Conservation (phyloP, 305 asterid genomes). For the Euphrasia arctica region DNA sequence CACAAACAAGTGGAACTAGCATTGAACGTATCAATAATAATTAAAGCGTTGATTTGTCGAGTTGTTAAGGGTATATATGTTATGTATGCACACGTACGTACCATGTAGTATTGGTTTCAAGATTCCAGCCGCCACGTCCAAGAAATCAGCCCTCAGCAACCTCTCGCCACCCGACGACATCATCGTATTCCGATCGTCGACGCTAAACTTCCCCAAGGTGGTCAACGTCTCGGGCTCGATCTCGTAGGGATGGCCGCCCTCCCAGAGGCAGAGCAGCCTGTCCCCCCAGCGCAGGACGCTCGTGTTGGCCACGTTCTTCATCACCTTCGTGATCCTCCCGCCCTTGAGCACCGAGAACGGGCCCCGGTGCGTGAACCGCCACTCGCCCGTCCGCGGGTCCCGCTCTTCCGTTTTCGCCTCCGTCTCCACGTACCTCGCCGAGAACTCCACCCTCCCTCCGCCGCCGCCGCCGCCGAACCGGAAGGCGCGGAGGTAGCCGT, state of each 20-base stretch:
- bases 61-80: too few relatives aligned
- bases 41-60: too few relatives aligned
- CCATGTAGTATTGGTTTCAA: conserved; percentile 81
- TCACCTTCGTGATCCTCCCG: conserved; percentile 79
- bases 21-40: too few relatives aligned
- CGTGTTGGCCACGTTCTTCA: conserved; percentile 97
- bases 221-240: conserved; percentile 47
- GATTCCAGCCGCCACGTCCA: conserved; percentile 66
- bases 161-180: background rate
- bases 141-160: conserved; percentile 27
- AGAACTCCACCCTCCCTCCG: conserved; percentile 54
- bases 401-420: conserved; percentile 94
- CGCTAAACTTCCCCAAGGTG: conserved; percentile 57
- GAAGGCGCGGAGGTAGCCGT: conserved; percentile 78
- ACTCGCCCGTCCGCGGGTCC: conserved; percentile 68
- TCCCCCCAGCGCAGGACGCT: conserved; percentile 88
- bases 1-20: too few relatives aligned
- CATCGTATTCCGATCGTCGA: conserved; percentile 26
- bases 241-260: conserved; percentile 96
- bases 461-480: conserved; percentile 38
- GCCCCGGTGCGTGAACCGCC: conserved; percentile 96
- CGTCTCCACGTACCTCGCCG: conserved; percentile 82
- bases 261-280: conserved; percentile 84
- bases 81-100: conserved; percentile 19
- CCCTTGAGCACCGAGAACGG: conserved; percentile 93